Percentiles rank a stretch among this genome's conserved stretches.
phyloP scores from a whole-genome alignment of 164 flowering plant genomes.

The Stephania cephalantha region DNA sequence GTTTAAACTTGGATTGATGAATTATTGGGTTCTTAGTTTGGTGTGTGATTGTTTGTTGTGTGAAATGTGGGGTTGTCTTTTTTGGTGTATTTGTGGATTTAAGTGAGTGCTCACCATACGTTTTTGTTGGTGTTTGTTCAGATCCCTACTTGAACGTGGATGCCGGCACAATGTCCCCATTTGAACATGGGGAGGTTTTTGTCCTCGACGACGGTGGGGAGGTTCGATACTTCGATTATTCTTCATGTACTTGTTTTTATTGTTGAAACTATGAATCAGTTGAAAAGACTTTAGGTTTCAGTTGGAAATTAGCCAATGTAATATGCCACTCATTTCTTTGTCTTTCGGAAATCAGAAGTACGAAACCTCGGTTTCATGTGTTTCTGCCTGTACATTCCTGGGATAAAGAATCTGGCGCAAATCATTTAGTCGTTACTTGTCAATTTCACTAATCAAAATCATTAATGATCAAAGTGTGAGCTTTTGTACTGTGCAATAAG shows the following conservation, averaged over 20 bases:
- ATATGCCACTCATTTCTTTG: background rate
- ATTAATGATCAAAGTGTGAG: no score
- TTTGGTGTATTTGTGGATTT: background rate
- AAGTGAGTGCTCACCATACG: background rate
- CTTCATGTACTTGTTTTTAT: background rate
- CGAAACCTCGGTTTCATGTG: no score
- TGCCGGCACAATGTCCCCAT: conserved; percentile 99
- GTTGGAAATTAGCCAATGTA: background rate
- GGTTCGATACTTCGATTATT: conserved; percentile 30
- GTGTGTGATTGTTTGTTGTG: background rate
- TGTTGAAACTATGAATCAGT: background rate
- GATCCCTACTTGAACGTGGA: conserved; percentile 96
- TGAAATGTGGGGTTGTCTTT: background rate
- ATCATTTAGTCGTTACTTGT: no score
- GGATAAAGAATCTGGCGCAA: no score
- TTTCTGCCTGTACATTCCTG: no score
- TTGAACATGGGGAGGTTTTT: conserved; percentile 97
- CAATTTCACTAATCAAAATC: no score
- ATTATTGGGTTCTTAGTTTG: background rate
- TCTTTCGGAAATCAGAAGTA: no score
- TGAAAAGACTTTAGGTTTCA: background rate
- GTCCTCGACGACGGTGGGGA: conserved; percentile 99
- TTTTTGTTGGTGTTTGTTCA: conserved; percentile 22
- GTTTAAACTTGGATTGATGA: background rate
- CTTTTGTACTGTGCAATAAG: no score